Conservation (phyloP, 345 rosid genomes). For the Citropsis articulata region DNA sequence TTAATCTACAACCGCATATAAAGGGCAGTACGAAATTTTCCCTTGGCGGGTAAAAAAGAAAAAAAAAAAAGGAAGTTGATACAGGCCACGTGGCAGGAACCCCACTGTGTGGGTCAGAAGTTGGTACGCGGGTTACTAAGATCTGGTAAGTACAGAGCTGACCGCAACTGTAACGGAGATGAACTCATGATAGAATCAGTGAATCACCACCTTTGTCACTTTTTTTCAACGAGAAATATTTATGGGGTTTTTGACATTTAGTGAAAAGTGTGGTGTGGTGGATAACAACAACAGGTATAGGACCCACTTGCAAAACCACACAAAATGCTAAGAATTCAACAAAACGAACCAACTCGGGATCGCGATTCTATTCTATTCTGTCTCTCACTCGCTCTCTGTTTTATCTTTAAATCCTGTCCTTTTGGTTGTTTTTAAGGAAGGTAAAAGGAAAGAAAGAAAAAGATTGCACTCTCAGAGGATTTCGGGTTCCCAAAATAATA, state of each 20-base stretch:
- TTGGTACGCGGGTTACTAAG: not conserved
- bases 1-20: too few species aligned
- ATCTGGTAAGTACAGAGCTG: not conserved
- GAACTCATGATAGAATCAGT: not conserved
- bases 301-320: conserved; percentile 33
- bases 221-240: conserved; percentile 19
- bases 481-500: conserved; percentile 2
- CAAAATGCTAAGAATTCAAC: conserved; percentile 20
- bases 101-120: not conserved
- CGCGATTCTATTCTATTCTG: not conserved
- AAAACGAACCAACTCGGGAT: conserved; percentile 8
- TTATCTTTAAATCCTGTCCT: not conserved
- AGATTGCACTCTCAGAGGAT: not conserved
- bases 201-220: not conserved
- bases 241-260: conserved; percentile 32
- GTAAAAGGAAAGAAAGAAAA: not conserved
- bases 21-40: too few species aligned
- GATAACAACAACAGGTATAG: conserved; percentile 26
- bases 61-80: not conserved
- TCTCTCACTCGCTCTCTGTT: not conserved
- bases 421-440: conserved; percentile 14
- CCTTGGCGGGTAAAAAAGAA: too few species aligned
- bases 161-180: not conserved
- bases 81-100: not conserved
- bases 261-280: conserved; percentile 33